Evolutionary conservation across 352 stramenopile genomes (phyloP), one percentile per base, ranked within the genome.

Genomic region (Phytopythium montanum): DNA sequence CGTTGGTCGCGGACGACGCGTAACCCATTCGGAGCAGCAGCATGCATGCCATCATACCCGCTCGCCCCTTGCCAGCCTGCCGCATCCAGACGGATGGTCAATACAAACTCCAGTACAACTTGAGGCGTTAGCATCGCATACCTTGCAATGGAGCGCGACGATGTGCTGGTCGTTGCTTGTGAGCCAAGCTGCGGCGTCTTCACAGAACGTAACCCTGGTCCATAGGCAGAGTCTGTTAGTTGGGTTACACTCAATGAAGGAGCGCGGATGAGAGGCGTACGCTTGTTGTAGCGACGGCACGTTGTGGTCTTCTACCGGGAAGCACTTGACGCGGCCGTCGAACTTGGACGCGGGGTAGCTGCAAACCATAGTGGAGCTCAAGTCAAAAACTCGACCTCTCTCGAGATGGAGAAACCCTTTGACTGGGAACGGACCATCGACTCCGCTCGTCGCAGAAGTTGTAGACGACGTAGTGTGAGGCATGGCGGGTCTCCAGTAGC

Each of bases 1-100:
- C 81, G 1, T 72, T 68, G 3, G 41, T 61, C 0, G 81, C 79
- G 1, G 77, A 75, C 25, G 66, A 53, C 0, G 62, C 66, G 41
- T 73, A 90, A 12, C 72, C 59, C 82, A 92, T 90, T 31, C 77
- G 78, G 6, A 90, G 38, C 14, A 92, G 61, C n/a, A 92, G 61
- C 62, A 87, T 85, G 54, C 82, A 92, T 18, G 78, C 73, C 82
- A 92, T 92, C 82, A 92, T 92, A 1, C 82, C 82, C 23, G 79
- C 82, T 50, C 82, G 65, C 25, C 82, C 82, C 56, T 92, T 92
- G 34, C 82, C 82, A 21, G 82, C 82, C 76, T 85, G 41, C 12
- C 10, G 36, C n/a, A 21, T 23, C 2, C 36, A 5, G 18, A 38
- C 10, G 6, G 19, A 13, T 33, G 41, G 4, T 25, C 26, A 3